Conservation (phyloP, 2,329 filamentous ascomycete genomes). For the Stagonosporopsis rhizophila region DNA sequence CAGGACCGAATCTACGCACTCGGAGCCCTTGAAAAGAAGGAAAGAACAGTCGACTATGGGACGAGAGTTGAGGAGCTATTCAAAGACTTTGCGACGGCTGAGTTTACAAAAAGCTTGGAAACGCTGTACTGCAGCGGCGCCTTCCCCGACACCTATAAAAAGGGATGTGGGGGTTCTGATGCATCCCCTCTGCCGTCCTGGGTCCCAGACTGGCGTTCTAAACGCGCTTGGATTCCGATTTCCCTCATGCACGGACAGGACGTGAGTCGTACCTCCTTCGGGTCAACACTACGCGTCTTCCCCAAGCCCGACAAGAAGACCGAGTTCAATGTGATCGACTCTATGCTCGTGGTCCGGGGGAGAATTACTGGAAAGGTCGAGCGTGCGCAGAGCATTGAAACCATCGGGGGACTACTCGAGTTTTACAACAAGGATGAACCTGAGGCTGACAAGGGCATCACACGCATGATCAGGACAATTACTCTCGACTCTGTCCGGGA, state of each 20-base stretch:
- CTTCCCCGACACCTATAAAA: not conserved
- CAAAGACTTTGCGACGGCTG: not conserved
- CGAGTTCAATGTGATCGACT: not conserved
- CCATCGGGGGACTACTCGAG: not conserved
- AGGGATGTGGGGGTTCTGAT: not conserved
- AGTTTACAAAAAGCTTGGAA: not conserved
- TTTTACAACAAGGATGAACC: not conserved
- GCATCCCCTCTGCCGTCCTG: not conserved
- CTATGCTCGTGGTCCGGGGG: not conserved
- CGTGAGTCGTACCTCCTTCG: not conserved
- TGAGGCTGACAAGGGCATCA: not conserved
- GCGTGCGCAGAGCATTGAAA: not conserved
- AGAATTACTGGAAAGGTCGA: not conserved
- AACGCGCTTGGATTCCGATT: not conserved
- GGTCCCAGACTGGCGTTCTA: conserved; percentile 1
- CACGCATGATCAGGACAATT: not conserved
- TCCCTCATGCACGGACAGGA: not conserved
- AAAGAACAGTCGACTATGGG: not conserved
- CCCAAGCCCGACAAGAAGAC: not conserved
- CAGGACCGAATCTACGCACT: not conserved
- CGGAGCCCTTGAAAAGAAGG: not conserved
- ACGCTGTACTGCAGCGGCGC: not conserved
- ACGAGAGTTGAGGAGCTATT: not conserved
- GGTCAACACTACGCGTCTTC: not conserved
- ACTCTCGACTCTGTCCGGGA: not conserved